Conservation (phyloP, 768 basidiomycete genomes). For the Termitomyces sp. region DNA sequence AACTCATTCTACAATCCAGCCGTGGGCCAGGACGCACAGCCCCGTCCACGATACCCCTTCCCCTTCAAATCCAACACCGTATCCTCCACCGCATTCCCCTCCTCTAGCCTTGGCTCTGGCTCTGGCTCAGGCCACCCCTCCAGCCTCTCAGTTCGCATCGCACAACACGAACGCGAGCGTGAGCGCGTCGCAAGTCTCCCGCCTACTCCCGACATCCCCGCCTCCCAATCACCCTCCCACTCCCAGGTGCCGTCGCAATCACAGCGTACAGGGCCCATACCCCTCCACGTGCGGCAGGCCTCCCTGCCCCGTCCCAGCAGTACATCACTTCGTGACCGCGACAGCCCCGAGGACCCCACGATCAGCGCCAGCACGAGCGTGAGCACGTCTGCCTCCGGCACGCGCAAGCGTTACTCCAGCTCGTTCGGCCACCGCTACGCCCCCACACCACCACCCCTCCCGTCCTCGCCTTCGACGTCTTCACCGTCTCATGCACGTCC, state of each 20-base stretch:
- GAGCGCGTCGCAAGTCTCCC: slow-evolving; percentile 6
- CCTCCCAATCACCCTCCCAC: slow-evolving; percentile 1
- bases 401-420: slow-evolving; percentile 67
- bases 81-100: slow-evolving; percentile 5
- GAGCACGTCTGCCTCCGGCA: not conserved
- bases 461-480: slow-evolving; percentile 15
- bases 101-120: slow-evolving; percentile 7
- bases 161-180: slow-evolving; percentile 8
- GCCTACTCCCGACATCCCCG: not conserved
- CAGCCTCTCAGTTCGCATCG: slow-evolving; percentile 3
- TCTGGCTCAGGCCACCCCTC: slow-evolving; percentile 4
- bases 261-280: not conserved
- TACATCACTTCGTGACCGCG: slow-evolving; percentile 3
- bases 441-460: slow-evolving; percentile 19
- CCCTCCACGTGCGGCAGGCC: not conserved
- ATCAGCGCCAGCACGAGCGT: slow-evolving; percentile 1
- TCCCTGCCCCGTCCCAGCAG: slow-evolving; percentile 1
- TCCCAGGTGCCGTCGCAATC: not conserved
- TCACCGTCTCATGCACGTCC: not conserved
- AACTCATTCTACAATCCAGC: slow-evolving; percentile 13
- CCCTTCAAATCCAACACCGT: slow-evolving; percentile 27
- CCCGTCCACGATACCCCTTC: slow-evolving; percentile 14
- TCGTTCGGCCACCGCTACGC: slow-evolving; percentile 72
- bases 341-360: slow-evolving; percentile 5
- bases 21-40: slow-evolving; percentile 1